Conservation (phyloP, 2,329 filamentous ascomycete genomes). For the Venturia effusa region DNA sequence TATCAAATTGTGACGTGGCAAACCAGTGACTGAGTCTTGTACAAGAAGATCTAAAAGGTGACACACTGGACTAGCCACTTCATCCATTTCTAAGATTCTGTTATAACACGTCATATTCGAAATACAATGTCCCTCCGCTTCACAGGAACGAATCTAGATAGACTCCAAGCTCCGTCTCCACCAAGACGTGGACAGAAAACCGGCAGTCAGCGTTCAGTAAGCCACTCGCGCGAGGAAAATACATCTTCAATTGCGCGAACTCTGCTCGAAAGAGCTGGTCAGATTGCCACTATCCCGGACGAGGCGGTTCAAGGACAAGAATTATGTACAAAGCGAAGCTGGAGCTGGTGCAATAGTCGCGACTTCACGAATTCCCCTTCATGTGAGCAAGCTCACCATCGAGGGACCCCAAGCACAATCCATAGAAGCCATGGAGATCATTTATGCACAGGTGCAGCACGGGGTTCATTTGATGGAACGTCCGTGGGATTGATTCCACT, state of each 20-base stretch:
- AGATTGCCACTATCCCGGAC: background rate
- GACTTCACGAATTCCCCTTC: background rate
- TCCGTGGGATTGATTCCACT: background rate
- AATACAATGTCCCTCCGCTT: background rate
- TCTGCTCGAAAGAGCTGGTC: background rate
- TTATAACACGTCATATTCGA: background rate
- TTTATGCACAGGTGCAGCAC: background rate
- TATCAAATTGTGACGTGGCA: background rate
- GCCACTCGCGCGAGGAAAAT: background rate
- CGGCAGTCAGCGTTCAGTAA: background rate
- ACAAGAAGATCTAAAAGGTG: background rate
- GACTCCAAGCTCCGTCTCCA: background rate
- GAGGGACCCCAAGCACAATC: background rate
- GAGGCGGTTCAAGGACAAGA: background rate
- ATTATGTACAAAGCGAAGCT: background rate
- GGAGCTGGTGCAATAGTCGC: background rate
- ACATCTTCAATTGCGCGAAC: background rate
- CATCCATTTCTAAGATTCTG: background rate
- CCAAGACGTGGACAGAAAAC: background rate
- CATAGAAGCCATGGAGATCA: background rate
- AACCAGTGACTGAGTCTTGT: background rate
- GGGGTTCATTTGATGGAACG: background rate
- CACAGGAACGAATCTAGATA: background rate
- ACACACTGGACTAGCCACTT: background rate
- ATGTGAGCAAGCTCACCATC: background rate